Conservation (phyloP, 331 rosid genomes). For the Prunus yedoensis region DNA sequence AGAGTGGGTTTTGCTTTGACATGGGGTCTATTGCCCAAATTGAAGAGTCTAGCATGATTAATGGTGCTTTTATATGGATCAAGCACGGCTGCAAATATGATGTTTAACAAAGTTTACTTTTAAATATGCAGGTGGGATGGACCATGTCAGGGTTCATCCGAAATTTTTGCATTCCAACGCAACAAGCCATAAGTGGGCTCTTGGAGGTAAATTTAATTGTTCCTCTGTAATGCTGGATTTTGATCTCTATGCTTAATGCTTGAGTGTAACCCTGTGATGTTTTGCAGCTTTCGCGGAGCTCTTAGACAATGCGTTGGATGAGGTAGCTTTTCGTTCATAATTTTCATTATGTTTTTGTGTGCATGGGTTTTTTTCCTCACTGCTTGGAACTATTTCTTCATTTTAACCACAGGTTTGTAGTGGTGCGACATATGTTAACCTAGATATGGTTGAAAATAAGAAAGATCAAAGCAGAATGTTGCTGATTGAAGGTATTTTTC, state of each 20-base stretch:
- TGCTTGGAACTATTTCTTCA: constrained; percentile 15
- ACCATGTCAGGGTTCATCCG: constrained; percentile 95
- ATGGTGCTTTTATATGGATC: not conserved
- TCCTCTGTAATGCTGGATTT: not conserved
- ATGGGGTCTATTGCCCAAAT: not conserved
- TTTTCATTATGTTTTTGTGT: not conserved
- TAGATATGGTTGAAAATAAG: constrained; percentile 72
- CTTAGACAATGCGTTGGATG: constrained; percentile 89
- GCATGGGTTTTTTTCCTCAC: not conserved
- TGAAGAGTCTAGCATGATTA: not conserved
- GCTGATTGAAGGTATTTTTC: constrained; percentile 68
- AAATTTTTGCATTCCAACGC: constrained; percentile 99
- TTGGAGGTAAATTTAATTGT: constrained; percentile 66
- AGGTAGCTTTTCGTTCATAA: constrained; percentile 45
- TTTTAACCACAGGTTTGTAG: constrained; percentile 62
- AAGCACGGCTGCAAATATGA: not conserved
- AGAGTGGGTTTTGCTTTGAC: not conserved
- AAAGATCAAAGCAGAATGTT: constrained; percentile 75
- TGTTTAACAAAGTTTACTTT: not conserved
- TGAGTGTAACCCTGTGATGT: not conserved
- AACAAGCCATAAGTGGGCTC: constrained; percentile 98
- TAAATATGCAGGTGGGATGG: constrained; percentile 75
- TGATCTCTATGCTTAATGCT: constrained; percentile 11
- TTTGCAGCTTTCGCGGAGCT: constrained; percentile 97
- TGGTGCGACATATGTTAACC: constrained; percentile 84